Evolutionary conservation across 1,284 basidiomycete genomes (phyloP).

Genomic region (Puccinia hordei): DNA sequence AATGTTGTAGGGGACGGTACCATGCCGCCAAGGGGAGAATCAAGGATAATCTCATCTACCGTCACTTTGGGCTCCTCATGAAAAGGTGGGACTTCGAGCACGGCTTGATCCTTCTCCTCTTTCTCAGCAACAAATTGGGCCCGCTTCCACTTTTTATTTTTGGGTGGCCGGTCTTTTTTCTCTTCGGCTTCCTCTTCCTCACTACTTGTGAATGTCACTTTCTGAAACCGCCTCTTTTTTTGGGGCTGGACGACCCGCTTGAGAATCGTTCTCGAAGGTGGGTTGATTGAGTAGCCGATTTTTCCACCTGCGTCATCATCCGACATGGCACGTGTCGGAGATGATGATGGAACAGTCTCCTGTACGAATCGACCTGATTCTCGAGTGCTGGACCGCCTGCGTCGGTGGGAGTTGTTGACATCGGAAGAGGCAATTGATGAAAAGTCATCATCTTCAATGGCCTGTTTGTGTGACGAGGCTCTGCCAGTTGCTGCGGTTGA

Average conservation of each 20-base stretch:
- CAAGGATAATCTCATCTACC: slow-evolving; percentile 34
- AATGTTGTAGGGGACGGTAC: not conserved
- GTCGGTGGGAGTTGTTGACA: not conserved
- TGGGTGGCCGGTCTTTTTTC: slow-evolving; percentile 14
- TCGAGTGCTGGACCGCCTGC: not conserved
- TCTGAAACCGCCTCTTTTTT: slow-evolving; percentile 50
- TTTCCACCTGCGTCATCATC: slow-evolving; percentile 12
- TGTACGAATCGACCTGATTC: not conserved
- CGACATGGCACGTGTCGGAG: slow-evolving; percentile 10
- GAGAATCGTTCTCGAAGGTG: not conserved
- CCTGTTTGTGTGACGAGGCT: slow-evolving; percentile 6
- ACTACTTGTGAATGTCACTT: slow-evolving; percentile 56
- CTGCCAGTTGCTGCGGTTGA: slow-evolving; percentile 10
- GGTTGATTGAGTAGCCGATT: not conserved
- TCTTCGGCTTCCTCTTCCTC: slow-evolving; percentile 56
- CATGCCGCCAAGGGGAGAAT: not conserved
- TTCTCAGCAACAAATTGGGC: slow-evolving; percentile 44
- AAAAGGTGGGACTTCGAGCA: slow-evolving; percentile 23
- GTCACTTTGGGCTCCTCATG: slow-evolving; percentile 7
- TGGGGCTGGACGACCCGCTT: slow-evolving; percentile 5
- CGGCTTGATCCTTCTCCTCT: slow-evolving; percentile 41
- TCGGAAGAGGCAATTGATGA: slow-evolving; percentile 38
- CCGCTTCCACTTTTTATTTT: slow-evolving; percentile 55
- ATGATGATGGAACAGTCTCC: slow-evolving; percentile 29
- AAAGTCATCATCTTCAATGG: slow-evolving; percentile 31